phyloP scores from a whole-genome alignment of 2,329 filamentous ascomycete genomes.

The Fusarium neocosmosporiellum region DNA sequence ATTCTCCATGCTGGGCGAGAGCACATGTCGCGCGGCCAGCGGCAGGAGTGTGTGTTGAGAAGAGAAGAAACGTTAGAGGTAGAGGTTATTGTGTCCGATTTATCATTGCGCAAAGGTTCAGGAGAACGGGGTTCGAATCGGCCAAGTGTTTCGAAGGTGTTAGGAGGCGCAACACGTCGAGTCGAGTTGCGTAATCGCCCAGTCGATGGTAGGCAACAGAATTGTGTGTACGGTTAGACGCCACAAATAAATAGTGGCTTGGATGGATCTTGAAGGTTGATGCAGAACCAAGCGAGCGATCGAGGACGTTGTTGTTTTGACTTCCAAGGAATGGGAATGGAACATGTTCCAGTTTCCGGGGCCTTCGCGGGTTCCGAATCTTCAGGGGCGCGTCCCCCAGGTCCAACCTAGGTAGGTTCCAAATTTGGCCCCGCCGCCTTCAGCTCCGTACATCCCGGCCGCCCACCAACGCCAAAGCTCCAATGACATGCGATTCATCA shows the following conservation, averaged over 20 bases:
- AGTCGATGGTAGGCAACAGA: constrained; percentile 17
- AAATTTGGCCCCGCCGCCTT: constrained; percentile 41
- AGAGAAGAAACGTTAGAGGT: neutral
- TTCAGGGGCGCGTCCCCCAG: constrained; percentile 34
- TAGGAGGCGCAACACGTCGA: constrained; percentile 21
- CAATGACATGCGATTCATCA: constrained; percentile 10
- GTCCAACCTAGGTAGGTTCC: neutral
- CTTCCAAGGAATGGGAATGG: constrained; percentile 23
- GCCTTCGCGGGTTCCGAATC: constrained; percentile 26
- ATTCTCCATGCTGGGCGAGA: constrained; percentile 66
- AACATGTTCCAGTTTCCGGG: constrained; percentile 23
- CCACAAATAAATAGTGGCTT: constrained; percentile 5
- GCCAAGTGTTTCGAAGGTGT: constrained; percentile 22
- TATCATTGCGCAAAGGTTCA: constrained; percentile 35
- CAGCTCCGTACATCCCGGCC: constrained; percentile 40
- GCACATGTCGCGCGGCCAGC: constrained; percentile 47
- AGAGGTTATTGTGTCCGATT: constrained; percentile 23
- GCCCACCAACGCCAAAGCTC: constrained; percentile 12
- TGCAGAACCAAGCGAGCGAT: neutral
- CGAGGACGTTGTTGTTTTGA: constrained; percentile 26
- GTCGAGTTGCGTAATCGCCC: constrained; percentile 28
- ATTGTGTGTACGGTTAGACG: constrained; percentile 9
- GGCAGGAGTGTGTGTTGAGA: constrained; percentile 5
- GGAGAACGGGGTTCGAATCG: constrained; percentile 13
- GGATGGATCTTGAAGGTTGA: neutral